A percentile compares a stretch with the other conserved stretches of the same genome.
Conservation (phyloP, 345 rosid species). For the Erysimum cheiranthoides region DNA sequence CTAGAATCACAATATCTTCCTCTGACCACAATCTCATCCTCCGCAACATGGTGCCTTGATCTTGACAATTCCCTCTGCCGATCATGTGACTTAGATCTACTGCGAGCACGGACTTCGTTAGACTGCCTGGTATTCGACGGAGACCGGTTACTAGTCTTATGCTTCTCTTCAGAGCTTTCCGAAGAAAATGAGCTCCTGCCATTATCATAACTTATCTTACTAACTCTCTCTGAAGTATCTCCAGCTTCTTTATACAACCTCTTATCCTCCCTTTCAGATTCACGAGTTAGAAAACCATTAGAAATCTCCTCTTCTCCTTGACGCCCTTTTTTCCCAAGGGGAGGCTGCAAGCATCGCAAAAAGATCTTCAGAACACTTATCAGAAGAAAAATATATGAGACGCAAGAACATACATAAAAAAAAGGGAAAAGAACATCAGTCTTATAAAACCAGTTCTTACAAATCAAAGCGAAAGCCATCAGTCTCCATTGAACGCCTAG, state of each 20-base stretch:
- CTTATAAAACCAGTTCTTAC: constrained; percentile 71
- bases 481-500: constrained; percentile 77
- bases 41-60: constrained; percentile 48
- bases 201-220: constrained; percentile 51
- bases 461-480: constrained; percentile 76
- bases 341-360: constrained; percentile 50
- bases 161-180: constrained; percentile 47
- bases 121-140: constrained; percentile 48
- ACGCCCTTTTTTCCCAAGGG: constrained; percentile 36
- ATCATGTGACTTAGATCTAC: constrained; percentile 59
- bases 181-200: constrained; percentile 53
- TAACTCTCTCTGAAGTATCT: constrained; percentile 32
- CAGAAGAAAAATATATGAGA: constrained; percentile 1
- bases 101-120: constrained; percentile 50
- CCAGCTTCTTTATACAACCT: constrained; percentile 27
- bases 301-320: constrained; percentile 29
- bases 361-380: constrained; percentile 30
- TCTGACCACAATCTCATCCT: constrained; percentile 55
- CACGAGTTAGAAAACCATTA: constrained; percentile 51
- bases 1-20: constrained; percentile 42
- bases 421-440: constrained; percentile 32
- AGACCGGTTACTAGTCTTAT: constrained; percentile 44
- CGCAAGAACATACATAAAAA: constrained; percentile 29
- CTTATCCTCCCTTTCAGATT: constrained; percentile 44
- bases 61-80: constrained; percentile 60